These are phyloP conservation scores for Boletus rufocinnamomeus DNA, from an alignment of 768 basidiomycete species.

Conservation along the genomic window DNA sequence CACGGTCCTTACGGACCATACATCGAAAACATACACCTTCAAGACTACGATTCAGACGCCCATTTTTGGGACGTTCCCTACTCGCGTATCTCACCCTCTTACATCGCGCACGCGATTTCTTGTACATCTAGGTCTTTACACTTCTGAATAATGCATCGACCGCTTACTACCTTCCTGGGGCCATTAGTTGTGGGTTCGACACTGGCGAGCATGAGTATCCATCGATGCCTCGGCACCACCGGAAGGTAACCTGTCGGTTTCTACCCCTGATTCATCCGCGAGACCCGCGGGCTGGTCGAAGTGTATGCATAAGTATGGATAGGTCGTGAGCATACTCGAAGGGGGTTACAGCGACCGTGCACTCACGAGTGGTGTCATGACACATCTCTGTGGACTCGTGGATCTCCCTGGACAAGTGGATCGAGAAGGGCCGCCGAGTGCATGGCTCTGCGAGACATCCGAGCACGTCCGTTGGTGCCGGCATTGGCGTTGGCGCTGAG, in stretches of 20 bases:
- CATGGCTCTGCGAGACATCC: conserved; percentile 34
- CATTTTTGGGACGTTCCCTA: too few relatives aligned
- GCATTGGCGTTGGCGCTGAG: conserved; percentile 29
- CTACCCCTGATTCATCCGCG: conserved; percentile 79
- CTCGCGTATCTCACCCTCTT: too few relatives aligned
- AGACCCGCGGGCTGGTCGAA: conserved; percentile 66
- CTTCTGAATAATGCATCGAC: too few relatives aligned
- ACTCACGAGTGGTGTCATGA: conserved; percentile 79
- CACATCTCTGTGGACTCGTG: conserved; percentile 73
- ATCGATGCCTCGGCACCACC: conserved; percentile 89
- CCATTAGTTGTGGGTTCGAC: conserved; percentile 84
- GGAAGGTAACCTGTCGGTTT: conserved; percentile 89
- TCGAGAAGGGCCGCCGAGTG: too few relatives aligned
- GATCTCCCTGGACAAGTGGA: conserved; percentile 5
- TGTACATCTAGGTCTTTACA: too few relatives aligned
- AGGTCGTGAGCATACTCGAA: conserved; percentile 86
- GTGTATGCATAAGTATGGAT: conserved; percentile 63
- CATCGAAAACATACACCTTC: too few relatives aligned
- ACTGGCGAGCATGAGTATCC: conserved; percentile 89
- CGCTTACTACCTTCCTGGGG: conserved; percentile 35
- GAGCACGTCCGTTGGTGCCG: too few relatives aligned
- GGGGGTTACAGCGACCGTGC: conserved; percentile 95
- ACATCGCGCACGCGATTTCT: too few relatives aligned
- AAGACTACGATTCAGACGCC: too few relatives aligned
- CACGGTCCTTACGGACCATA: too few relatives aligned